These are phyloP conservation scores for Trichoderma asperellum DNA, from an alignment of 2,329 filamentous ascomycete species.

Conservation along the genomic window DNA sequence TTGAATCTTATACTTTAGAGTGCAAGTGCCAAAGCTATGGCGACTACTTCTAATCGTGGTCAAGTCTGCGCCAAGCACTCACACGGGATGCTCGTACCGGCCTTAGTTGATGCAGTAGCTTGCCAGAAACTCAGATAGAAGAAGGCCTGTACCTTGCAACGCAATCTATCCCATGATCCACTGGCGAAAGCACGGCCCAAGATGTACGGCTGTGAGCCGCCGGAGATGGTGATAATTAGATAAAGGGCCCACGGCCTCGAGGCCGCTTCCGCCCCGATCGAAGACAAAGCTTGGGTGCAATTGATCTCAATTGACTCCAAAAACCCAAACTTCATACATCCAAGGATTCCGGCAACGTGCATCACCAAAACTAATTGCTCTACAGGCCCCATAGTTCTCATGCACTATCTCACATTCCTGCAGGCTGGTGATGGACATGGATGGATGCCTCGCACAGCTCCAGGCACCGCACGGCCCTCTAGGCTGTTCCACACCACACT, in stretches of 20 bases:
- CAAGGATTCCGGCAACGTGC: neutral
- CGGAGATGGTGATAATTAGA: conserved; percentile 27
- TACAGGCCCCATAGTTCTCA: conserved; percentile 9
- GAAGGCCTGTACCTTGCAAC: conserved; percentile 22
- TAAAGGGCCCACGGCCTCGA: neutral
- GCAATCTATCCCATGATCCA: conserved; percentile 25
- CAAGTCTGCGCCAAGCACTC: conserved; percentile 1
- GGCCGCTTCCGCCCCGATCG: neutral
- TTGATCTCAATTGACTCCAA: conserved; percentile 18
- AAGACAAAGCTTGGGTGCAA: neutral
- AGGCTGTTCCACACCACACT: conserved; percentile 21
- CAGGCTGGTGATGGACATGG: conserved; percentile 17
- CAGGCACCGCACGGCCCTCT: conserved; percentile 24
- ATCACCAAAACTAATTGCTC: neutral
- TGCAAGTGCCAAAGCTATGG: neutral
- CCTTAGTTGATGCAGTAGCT: conserved; percentile 16
- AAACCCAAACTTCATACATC: neutral
- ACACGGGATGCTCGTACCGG: conserved; percentile 6
- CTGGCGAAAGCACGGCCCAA: conserved; percentile 27
- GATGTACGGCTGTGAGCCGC: conserved; percentile 27
- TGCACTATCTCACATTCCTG: conserved; percentile 32
- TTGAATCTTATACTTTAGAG: conserved; percentile 7
- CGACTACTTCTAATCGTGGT: conserved; percentile 7
- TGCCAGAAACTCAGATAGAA: conserved; percentile 6
- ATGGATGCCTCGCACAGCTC: conserved; percentile 26